These are phyloP conservation scores for Tricholoma saponaceum DNA, from an alignment of 768 basidiomycete species.

Conservation along the genomic window DNA sequence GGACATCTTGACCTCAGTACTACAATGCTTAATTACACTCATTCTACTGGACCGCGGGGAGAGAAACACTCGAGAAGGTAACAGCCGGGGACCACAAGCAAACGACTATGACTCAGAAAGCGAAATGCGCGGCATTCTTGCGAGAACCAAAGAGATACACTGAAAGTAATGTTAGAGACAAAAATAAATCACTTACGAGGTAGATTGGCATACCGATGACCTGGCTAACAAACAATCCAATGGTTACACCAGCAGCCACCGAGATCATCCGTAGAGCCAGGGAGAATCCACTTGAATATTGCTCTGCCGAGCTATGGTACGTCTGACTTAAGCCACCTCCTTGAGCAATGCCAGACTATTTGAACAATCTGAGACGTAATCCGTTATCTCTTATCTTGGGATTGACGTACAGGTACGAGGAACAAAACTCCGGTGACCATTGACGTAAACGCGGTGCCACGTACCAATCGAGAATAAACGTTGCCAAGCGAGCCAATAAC, in stretches of 20 bases:
- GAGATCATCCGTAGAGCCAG: conserved; percentile 81
- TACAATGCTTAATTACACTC: conserved; percentile 10
- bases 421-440: conserved; percentile 96
- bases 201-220: conserved; percentile 42
- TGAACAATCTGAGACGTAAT: conserved; percentile 5
- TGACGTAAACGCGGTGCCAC: conserved; percentile 82
- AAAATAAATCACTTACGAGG: not conserved
- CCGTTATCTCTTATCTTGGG: not conserved
- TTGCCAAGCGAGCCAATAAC: conserved; percentile 79
- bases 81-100: not conserved
- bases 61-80: not conserved
- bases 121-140: conserved; percentile 44
- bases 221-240: conserved; percentile 80
- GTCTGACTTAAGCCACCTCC: conserved; percentile 65
- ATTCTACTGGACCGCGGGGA: not conserved
- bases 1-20: conserved; percentile 16
- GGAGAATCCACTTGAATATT: conserved; percentile 74
- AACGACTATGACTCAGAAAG: conserved; percentile 1
- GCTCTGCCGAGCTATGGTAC: conserved; percentile 56
- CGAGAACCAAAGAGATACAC: conserved; percentile 74
- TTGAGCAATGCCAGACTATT: conserved; percentile 75
- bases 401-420: conserved; percentile 70
- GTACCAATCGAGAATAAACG: conserved; percentile 68
- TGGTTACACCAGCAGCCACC: conserved; percentile 81
- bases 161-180: conserved; percentile 2